Evolutionary conservation across 441 rosid genomes (phyloP).

Genomic region (Syzygium syzygioides): DNA sequence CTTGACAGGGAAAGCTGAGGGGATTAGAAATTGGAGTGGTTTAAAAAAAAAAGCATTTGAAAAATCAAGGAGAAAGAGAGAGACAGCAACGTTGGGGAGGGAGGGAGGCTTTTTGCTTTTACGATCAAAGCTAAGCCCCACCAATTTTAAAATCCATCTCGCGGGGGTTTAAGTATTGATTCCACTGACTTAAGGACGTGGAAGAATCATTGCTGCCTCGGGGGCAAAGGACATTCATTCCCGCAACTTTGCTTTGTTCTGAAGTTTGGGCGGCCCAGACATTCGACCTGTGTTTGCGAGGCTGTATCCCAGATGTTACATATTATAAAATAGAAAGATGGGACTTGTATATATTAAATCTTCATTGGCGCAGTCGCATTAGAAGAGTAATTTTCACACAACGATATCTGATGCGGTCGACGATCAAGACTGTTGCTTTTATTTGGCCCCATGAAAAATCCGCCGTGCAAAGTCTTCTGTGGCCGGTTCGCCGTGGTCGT

Average conservation of each 20-base stretch:
- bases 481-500: neutral
- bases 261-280: neutral
- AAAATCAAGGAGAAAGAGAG: neutral
- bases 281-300: neutral
- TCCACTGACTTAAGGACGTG: neutral
- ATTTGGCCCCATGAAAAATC: neutral
- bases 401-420: neutral
- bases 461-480: neutral
- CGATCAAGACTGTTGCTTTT: neutral
- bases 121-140: neutral
- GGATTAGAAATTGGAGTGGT: neutral
- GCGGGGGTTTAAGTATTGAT: neutral
- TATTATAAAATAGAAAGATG: neutral
- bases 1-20: neutral
- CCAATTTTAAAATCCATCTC: neutral
- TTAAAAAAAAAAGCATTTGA: neutral
- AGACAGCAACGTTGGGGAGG: neutral
- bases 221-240: neutral
- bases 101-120: neutral
- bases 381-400: neutral
- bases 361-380: neutral
- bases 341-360: neutral
- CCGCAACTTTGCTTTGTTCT: neutral
- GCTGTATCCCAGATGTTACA: neutral
- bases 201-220: neutral